Evolutionary conservation across 2,329 filamentous ascomycete genomes (phyloP).

Genomic region (Pestalotiopsis sp.): DNA sequence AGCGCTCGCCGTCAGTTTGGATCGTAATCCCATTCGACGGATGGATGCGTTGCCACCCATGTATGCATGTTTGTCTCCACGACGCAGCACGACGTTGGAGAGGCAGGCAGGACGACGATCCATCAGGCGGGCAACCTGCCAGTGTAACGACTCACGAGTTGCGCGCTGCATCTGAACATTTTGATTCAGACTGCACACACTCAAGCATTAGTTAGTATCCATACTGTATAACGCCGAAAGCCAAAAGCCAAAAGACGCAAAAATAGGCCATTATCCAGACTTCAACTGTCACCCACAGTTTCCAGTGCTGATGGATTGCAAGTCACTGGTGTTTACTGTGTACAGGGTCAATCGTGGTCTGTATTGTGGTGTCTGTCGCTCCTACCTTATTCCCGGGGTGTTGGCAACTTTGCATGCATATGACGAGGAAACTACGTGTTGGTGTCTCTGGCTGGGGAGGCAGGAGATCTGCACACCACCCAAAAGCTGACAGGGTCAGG

Average conservation of each 20-base stretch:
- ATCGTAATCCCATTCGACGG: not conserved
- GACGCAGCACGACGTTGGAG: not conserved
- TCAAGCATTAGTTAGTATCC: not conserved
- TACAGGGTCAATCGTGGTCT: not conserved
- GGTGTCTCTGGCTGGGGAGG: not conserved
- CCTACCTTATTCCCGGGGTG: slow-evolving; percentile 1
- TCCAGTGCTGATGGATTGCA: not conserved
- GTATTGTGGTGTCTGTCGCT: not conserved
- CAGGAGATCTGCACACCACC: slow-evolving; percentile 1
- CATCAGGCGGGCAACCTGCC: too few species aligned
- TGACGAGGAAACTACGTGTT: slow-evolving; percentile 2
- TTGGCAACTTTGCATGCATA: not conserved
- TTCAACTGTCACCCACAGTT: not conserved
- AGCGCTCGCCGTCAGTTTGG: not conserved
- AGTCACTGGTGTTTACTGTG: not conserved
- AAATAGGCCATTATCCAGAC: not conserved
- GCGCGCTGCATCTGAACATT: not conserved
- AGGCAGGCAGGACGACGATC: not conserved
- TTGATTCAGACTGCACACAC: not conserved
- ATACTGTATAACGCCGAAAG: too few species aligned
- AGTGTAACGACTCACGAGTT: too few species aligned
- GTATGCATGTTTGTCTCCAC: not conserved
- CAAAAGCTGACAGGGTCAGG: not conserved
- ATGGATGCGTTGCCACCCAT: not conserved
- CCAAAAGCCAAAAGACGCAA: too few species aligned